Base-by-base conservation (phyloP, 148 eudicot genomes). In the Vaccinium darrowii region DNA sequence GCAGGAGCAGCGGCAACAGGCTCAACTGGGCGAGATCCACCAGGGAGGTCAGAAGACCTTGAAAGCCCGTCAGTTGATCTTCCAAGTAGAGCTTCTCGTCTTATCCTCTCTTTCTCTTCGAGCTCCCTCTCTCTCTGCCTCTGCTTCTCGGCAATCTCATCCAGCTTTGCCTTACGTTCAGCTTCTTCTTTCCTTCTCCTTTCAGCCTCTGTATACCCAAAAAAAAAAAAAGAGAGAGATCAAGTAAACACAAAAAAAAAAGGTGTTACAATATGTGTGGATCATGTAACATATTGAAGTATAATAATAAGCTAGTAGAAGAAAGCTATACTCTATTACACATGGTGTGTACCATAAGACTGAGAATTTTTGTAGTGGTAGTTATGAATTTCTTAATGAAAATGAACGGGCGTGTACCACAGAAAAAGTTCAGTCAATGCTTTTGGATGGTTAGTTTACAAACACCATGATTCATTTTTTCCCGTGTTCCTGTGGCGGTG, bases 141-240 rank as follows among this genome's bases (percentile, higher is more conserved):
- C 88, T 97, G 99, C 91, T 92, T 97, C 83, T 90, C 95, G 27
- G 98, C 98, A 39, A 97, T 97, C 88, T 89, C 98, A 33, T 93
- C 95, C 85, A 97, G 80, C 88, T 95, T 97, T 7, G 93, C 98
- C 82, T 78, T 88, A 15, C 87, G 90, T 83, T 93, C 98, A 16
- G 96, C 95, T 54, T 92, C 98, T 90, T 93, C 98, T 86, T 87
- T 94, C 91, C 77, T 94, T 74, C 81, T 88, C 85, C 91, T 91
- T 89, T 95, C 96, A 86, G 93, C 93, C 91, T 94, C 98, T 94
- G 93, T 84, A 82, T 14, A 60, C n/a, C 43, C 57, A 50, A 65
- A 73, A 60, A 23, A 60, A 16, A 82, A 21, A 15, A 25, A 39
- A 57, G 25, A 80, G 15, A 63, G 2, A 10, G 6, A 27, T 23